Evolutionary conservation across 441 rosid genomes (phyloP).

Genomic region (Rhodomyrtus psidioides): DNA sequence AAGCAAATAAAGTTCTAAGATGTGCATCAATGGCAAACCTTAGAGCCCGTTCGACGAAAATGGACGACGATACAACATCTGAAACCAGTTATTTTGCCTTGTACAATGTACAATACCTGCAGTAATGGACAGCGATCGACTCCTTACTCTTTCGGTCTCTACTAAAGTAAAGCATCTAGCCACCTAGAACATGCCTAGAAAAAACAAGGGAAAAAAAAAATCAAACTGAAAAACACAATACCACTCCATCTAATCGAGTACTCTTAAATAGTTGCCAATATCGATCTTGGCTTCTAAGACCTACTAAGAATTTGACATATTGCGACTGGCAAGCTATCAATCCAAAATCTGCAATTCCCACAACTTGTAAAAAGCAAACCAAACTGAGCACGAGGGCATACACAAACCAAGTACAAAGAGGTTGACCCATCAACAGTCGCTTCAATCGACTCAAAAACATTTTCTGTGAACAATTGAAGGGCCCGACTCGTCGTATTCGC

Average conservation of each 20-base stretch:
- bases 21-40: not conserved
- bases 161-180: not conserved
- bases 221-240: not conserved
- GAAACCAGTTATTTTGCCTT: not conserved
- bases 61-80: not conserved
- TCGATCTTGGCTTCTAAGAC: not conserved
- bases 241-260: not conserved
- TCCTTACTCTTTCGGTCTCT: not conserved
- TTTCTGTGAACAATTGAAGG: conserved; percentile 36
- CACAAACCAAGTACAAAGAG: not conserved
- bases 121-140: not conserved
- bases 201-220: conserved; percentile 2
- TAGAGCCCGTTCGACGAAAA: not conserved
- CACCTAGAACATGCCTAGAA: not conserved
- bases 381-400: not conserved
- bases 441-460: conserved; percentile 20
- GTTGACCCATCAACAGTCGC: not conserved
- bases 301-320: not conserved
- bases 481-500: conserved; percentile 35
- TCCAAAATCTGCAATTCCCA: not conserved
- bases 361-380: conserved; percentile 4
- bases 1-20: not conserved
- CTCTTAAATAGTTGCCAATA: not conserved
- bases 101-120: not conserved
- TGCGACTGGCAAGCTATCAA: not conserved